Percentiles rank a stretch among this genome's conserved stretches.
Conservation (phyloP, 495 filamentous ascomycete species). For the Cercophora sp. region DNA sequence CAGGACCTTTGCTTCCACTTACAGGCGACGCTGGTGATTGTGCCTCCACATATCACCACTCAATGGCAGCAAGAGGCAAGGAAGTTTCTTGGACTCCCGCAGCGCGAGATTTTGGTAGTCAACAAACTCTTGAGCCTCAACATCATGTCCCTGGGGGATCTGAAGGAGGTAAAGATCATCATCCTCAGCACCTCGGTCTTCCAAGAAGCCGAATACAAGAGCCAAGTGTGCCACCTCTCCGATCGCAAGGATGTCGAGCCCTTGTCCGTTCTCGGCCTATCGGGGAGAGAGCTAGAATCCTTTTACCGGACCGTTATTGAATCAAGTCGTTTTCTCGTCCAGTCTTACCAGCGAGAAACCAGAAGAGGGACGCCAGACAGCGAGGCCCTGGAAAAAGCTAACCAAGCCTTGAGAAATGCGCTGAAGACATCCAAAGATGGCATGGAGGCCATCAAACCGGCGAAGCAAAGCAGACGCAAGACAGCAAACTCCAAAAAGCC, state of each 20-base stretch:
- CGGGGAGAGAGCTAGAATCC: conserved; percentile 9
- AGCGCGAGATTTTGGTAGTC: conserved; percentile 44
- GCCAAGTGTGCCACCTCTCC: conserved; percentile 3
- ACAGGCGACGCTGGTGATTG: conserved; percentile 68
- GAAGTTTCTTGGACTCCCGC: conserved; percentile 46
- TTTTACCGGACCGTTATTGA: background rate
- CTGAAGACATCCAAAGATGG: background rate
- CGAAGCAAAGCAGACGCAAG: background rate
- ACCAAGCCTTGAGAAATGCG: background rate
- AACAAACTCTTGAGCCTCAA: conserved; percentile 19
- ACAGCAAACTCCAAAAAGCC: background rate
- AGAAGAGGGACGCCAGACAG: background rate
- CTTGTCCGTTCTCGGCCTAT: conserved; percentile 17
- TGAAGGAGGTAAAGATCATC: conserved; percentile 54
- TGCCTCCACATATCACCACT: conserved; percentile 55
- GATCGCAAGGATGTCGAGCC: background rate
- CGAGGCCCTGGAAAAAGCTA: background rate
- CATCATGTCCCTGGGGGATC: conserved; percentile 29
- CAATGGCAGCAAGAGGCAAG: conserved; percentile 65
- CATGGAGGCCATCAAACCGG: background rate
- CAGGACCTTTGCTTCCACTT: too few relatives aligned
- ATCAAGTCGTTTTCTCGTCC: background rate
- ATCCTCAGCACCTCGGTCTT: conserved; percentile 39
- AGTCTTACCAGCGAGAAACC: background rate
- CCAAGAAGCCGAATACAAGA: background rate